These are phyloP conservation scores for Trametes elegans DNA, from an alignment of 768 basidiomycete species.

Conservation along the genomic window DNA sequence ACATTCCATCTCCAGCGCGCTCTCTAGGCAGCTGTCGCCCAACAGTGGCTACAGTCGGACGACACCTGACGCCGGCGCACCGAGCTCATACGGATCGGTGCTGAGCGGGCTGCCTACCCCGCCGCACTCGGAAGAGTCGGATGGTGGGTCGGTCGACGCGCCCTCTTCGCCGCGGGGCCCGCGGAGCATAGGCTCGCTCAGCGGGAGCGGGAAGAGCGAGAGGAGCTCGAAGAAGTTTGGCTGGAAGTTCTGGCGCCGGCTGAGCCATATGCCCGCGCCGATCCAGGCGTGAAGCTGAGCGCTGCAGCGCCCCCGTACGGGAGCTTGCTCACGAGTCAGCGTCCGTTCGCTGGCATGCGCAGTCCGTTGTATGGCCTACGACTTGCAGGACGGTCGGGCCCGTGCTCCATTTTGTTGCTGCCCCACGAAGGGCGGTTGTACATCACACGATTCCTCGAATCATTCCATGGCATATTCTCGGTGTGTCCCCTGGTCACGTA, in stretches of 20 bases:
- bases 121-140: slow-evolving; percentile 32
- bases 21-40: neutral
- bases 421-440: too few species aligned
- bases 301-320: too few species aligned
- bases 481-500: too few species aligned
- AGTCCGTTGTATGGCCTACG: too few species aligned
- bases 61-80: too few species aligned
- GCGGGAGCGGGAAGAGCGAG: neutral
- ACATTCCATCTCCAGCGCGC: neutral
- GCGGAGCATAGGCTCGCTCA: neutral
- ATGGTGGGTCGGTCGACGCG: neutral
- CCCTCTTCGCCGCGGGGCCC: neutral
- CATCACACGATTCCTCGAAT: too few species aligned
- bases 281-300: slow-evolving; percentile 5
- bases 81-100: neutral
- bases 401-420: too few species aligned
- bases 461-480: too few species aligned
- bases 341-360: too few species aligned
- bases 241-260: slow-evolving; percentile 17
- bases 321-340: too few species aligned
- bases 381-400: too few species aligned
- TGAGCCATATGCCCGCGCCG: slow-evolving; percentile 8
- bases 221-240: neutral
- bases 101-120: slow-evolving; percentile 28
- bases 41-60: neutral